phyloP scores from a whole-genome alignment of 371 early-diverging fungal genomes.

The Fennellomyces sp. region DNA sequence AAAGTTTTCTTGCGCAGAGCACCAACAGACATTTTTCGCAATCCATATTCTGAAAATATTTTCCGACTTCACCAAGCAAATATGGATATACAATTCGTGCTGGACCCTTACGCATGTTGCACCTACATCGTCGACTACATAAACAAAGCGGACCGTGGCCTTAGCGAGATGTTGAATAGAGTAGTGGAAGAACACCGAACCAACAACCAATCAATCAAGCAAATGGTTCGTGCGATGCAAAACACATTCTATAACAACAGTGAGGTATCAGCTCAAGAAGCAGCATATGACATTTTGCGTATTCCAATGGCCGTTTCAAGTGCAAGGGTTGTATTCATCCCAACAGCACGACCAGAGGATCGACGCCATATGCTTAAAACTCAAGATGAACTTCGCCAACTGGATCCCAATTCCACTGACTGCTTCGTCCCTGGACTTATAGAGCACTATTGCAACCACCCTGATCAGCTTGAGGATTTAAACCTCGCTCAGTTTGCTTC shows the following conservation, averaged over 20 bases:
- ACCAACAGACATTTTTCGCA: no score
- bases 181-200: background rate
- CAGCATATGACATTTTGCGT: background rate
- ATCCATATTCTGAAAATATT: no score
- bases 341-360: background rate
- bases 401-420: no score
- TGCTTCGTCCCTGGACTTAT: no score
- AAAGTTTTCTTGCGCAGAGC: no score
- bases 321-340: background rate
- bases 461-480: no score
- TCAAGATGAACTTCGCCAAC: no score
- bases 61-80: background rate
- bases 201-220: background rate
- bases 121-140: background rate
- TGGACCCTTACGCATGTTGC: background rate
- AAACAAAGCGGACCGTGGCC: background rate
- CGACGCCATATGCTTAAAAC: background rate
- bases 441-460: no score
- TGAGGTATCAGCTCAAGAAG: slow-evolving; percentile 3
- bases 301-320: background rate
- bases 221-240: background rate
- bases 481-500: no score
- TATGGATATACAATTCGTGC: slow-evolving; percentile 1
- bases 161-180: background rate
- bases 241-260: background rate